Conservation (phyloP, 2,329 filamentous ascomycete species). For the Colletotrichum brevisporum region DNA sequence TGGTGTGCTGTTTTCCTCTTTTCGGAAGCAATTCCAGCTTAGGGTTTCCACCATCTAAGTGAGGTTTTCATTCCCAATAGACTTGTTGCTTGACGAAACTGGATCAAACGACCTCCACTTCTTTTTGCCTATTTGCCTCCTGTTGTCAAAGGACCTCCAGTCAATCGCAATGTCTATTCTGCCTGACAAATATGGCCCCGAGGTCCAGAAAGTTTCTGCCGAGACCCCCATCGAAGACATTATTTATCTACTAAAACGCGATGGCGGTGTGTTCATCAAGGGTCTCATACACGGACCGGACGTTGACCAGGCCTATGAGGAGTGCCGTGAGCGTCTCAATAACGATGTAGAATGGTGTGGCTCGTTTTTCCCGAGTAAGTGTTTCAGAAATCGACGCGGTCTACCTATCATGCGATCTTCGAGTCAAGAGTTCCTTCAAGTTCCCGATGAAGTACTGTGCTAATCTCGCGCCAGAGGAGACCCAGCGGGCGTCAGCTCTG, state of each 20-base stretch:
- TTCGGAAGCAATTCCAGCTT: no score
- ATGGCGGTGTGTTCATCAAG: slow-evolving; percentile 32
- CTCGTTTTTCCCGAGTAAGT: slow-evolving; percentile 32
- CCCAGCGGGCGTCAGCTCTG: slow-evolving; percentile 34
- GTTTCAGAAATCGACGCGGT: background rate
- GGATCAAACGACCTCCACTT: no score
- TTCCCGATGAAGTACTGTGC: background rate
- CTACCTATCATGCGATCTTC: background rate
- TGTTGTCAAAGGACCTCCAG: background rate
- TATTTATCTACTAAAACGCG: slow-evolving; percentile 32
- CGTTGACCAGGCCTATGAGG: slow-evolving; percentile 24
- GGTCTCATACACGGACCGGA: slow-evolving; percentile 11
- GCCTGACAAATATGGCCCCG: slow-evolving; percentile 21
- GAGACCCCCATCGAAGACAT: slow-evolving; percentile 22
- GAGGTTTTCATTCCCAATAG: no score
- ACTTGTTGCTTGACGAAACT: no score
- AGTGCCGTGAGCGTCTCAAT: slow-evolving; percentile 30
- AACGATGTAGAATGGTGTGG: slow-evolving; percentile 36
- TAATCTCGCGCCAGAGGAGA: slow-evolving; percentile 18
- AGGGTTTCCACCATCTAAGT: no score
- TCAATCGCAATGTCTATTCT: background rate
- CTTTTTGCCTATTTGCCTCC: background rate
- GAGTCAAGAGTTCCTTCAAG: background rate
- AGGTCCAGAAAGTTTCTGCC: slow-evolving; percentile 25
- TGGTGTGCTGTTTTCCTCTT: no score